Percentiles rank a stretch among this genome's conserved stretches.
These are phyloP conservation scores for Epichloe amarillans DNA, from an alignment of 2,329 filamentous ascomycete genomes.

Conservation along the genomic window DNA sequence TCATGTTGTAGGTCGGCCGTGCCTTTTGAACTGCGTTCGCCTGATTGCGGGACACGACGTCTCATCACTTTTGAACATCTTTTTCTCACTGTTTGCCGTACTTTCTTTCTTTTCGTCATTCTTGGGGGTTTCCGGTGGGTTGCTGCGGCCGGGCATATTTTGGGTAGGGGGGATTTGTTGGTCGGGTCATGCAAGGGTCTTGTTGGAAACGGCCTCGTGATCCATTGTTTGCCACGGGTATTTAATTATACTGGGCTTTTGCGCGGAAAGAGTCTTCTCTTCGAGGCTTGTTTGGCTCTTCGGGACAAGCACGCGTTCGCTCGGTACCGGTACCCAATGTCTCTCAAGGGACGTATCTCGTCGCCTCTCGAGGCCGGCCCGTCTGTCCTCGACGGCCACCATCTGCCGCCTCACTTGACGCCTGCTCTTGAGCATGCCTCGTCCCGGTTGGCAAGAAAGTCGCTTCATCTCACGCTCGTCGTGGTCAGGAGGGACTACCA, in stretches of 20 bases:
- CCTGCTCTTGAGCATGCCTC: slow-evolving; percentile 47
- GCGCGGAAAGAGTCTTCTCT: too few relatives aligned
- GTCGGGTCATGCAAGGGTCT: too few relatives aligned
- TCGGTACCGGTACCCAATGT: slow-evolving; percentile 17
- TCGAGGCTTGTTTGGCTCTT: too few relatives aligned
- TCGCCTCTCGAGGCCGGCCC: slow-evolving; percentile 49
- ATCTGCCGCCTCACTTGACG: slow-evolving; percentile 40
- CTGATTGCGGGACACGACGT: too few relatives aligned
- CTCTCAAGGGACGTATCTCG: slow-evolving; percentile 44
- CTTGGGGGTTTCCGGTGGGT: too few relatives aligned
- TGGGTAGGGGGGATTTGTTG: background rate
- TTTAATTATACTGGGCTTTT: background rate
- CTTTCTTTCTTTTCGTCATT: background rate
- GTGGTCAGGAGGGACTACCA: slow-evolving; percentile 44
- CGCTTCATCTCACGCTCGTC: slow-evolving; percentile 42
- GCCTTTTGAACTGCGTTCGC: too few relatives aligned
- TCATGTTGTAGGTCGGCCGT: too few relatives aligned
- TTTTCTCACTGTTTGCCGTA: too few relatives aligned
- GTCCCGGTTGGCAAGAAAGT: slow-evolving; percentile 38
- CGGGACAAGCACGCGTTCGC: too few relatives aligned
- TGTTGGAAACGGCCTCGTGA: background rate
- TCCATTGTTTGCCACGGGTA: background rate
- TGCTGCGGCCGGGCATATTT: background rate
- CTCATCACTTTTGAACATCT: too few relatives aligned
- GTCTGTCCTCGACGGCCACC: slow-evolving; percentile 43